A percentile compares a stretch with the other conserved stretches of the same genome.
Conservation (phyloP, 1,139 yeast genomes). For the Saccharomyces hybrid region DNA sequence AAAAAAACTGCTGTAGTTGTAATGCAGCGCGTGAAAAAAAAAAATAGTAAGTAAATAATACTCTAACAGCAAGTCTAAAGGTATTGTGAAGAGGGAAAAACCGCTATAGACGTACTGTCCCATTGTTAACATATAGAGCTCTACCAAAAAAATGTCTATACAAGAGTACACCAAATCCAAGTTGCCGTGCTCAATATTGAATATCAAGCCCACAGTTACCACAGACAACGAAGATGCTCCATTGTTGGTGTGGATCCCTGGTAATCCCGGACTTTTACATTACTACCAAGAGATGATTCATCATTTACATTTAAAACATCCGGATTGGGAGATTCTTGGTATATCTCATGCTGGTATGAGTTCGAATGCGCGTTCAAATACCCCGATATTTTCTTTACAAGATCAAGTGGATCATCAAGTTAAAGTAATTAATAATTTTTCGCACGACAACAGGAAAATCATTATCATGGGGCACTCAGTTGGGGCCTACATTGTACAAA, state of each 20-base stretch:
- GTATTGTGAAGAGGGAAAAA: not conserved
- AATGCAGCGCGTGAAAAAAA: not conserved
- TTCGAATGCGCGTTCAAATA: conserved; percentile 18
- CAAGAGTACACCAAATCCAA: conserved; percentile 4
- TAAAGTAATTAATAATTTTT: conserved; percentile 35
- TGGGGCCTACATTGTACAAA: conserved; percentile 50
- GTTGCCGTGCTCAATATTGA: conserved; percentile 9
- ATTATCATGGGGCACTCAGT: conserved; percentile 53
- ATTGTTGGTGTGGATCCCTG: conserved; percentile 50
- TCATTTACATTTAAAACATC: conserved; percentile 38
- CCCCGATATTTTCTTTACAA: conserved; percentile 36
- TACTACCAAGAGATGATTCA: conserved; percentile 46
- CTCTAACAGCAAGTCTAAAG: not conserved
- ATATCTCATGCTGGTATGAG: conserved; percentile 41
- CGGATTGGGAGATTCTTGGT: conserved; percentile 43
- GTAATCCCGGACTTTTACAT: conserved; percentile 59
- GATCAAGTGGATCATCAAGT: conserved; percentile 48
- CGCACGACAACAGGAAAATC: conserved; percentile 32
- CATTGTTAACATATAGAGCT: not conserved
- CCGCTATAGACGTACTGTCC: not conserved
- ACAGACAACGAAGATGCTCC: conserved; percentile 16
- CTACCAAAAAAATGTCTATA: conserved; percentile 4
- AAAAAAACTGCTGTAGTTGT: not conserved
- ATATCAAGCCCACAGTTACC: conserved; percentile 1
- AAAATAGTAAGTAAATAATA: not conserved